Base-by-base conservation (phyloP, 352 stramenopile species). In the Halophytophthora polymorphica region DNA sequence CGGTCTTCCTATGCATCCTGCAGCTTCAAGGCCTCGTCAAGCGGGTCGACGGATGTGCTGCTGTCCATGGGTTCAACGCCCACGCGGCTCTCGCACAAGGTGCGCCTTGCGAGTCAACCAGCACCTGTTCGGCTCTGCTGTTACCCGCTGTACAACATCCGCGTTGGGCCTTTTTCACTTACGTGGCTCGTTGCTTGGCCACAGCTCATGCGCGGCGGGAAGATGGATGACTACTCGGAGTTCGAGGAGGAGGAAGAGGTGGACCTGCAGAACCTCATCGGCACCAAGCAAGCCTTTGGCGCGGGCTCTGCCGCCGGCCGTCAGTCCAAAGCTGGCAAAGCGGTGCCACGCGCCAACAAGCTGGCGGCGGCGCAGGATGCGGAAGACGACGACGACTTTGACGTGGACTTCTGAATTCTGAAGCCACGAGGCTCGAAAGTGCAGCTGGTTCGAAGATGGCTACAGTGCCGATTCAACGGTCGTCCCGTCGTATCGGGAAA, bases 181-280 rank as follows among this genome's bases (percentile, higher is more conserved):
- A 7, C 13, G 15, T 14, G 28, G 49, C 45, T 56, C 50, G 50
- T 28, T 41, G 6, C 23, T 64, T 29, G 14, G 52, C 7, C 18
- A 43, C 40, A 87, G 78, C 53, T 89, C 13, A 75, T 93, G 39
- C 77, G 80, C n/a, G 77, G 79, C 8, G 75, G 68, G 19, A 89
- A 81, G 49, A 83, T 90, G 57, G 66, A 71, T 47, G 83, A 90
- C 43, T 86, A 87, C 56, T 90, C 73, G 3, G 77, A 90, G 57
- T 90, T 90, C 45, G 76, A 93, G 40, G 79, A 90, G 37, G 82
- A 92, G 42, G 78, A 90, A 15, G 76, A 86, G 25, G 68, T 89
- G 23, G 68, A 93, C 64, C 47, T 89, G 40, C 71, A 83, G 48
- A 87, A 82, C n/a, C 69, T 91, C 49, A 87, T 89, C n/a, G 76